Evolutionary conservation across 805 yeast species (phyloP), one percentile per base, ranked within the genome.

Genomic region (Priceomyces haplophilus): DNA sequence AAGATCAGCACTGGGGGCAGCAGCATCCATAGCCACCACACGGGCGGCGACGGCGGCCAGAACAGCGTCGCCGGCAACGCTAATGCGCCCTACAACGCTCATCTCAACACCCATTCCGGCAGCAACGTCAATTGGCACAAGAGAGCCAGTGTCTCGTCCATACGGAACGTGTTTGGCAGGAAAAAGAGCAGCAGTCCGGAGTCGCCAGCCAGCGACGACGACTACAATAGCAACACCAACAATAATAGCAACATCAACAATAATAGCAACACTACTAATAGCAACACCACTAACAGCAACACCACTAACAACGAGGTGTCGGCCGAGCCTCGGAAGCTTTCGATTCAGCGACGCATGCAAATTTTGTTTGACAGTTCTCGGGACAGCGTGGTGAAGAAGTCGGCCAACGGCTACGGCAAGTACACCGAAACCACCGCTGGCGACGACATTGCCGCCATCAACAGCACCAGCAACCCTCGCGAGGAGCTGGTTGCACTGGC

Each of bases 371-470:
- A 61, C 45, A 67, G 70, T 46, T 60, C 61, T 40, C 64, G 55
- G 30, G 56, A 75, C 3, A 75, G 77, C 10, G 76, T 76, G 2
- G 65, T 76, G 0, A 57, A 64, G 13, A 82, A 78, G 52, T 81
- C 91, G 0, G 96, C 96, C 0, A 61, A 72, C 4, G 96, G 96
- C 0, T 88, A 89, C 60, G 96, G 96, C 6, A 79, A 79, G 56
- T 86, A 76, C 56, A 81, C 90, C 0, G 83, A 75, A 38, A 24
- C 37, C 10, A 56, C 55, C 38, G 69, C 58, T 36, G 65, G 54
- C 12, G 72, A 67, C 13, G 70, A 65, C 27, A 45, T 65, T 13
- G 58, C 56, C 6, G 64, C 65, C 3, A 65, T 65, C 12, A 65
- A 65, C 47, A 47, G 48, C 44, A 42, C 33, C 37, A 47, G 15